phyloP scores from a whole-genome alignment of 2,329 filamentous ascomycete genomes.

The Plectosphaerella plurivora region DNA sequence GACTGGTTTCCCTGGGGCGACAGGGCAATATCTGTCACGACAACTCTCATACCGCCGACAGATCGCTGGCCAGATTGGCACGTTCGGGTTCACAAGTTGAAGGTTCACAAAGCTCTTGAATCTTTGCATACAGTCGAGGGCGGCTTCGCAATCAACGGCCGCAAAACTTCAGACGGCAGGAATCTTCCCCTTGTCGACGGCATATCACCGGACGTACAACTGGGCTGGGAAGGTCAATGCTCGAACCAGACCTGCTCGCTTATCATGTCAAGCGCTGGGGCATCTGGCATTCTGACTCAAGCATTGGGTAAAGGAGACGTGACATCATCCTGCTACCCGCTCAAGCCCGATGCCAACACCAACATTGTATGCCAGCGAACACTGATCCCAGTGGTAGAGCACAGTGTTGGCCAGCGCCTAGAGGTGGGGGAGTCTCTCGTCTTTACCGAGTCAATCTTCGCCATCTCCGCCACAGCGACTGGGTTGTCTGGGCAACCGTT shows the following conservation, averaged over 20 bases:
- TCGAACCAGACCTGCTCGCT: neutral
- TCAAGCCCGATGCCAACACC: constrained; percentile 21
- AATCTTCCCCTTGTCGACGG: neutral
- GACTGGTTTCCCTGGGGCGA: constrained; percentile 22
- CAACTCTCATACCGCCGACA: constrained; percentile 21
- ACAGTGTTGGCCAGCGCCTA: neutral
- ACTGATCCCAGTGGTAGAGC: constrained; percentile 10
- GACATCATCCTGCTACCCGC: constrained; percentile 1
- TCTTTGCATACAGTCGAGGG: constrained; percentile 13
- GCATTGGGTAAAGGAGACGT: neutral
- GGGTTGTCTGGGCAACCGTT: neutral
- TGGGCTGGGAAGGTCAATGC: constrained; percentile 3
- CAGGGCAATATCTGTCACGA: constrained; percentile 17
- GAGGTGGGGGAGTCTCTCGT: neutral
- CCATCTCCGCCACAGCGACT: constrained; percentile 3
- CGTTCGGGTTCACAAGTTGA: constrained; percentile 17
- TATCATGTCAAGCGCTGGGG: constrained; percentile 5
- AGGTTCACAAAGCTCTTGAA: neutral
- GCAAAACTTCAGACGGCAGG: neutral
- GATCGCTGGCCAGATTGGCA: constrained; percentile 29
- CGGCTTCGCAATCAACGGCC: constrained; percentile 16
- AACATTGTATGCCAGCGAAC: constrained; percentile 17
- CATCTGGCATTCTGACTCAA: neutral
- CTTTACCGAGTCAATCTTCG: constrained; percentile 7
- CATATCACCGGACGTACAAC: neutral